A percentile compares a stretch with the other conserved stretches of the same genome.
Conservation (phyloP, 768 basidiomycete genomes). For the Podaxis carcinomalis region DNA sequence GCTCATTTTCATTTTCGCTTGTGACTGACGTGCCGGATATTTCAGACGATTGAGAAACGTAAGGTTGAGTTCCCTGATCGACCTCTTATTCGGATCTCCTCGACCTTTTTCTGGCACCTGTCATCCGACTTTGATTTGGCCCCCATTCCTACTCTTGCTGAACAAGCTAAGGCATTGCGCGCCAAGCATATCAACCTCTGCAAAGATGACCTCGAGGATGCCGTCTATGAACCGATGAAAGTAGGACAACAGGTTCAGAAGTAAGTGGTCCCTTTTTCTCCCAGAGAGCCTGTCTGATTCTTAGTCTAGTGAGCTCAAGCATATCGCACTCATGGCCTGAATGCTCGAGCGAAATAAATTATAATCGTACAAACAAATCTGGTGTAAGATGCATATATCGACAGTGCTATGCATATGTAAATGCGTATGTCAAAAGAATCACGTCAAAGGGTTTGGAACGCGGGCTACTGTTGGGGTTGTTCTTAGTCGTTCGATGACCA, state of each 20-base stretch:
- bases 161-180: constrained; percentile 42
- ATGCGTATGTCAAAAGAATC: constrained; percentile 11
- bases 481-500: constrained; percentile 36
- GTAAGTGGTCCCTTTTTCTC: constrained; percentile 33
- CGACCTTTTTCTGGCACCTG: constrained; percentile 95
- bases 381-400: constrained; percentile 1
- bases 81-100: constrained; percentile 93
- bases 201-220: constrained; percentile 36
- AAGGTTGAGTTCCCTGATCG: constrained; percentile 59
- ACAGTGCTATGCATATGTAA: neutral
- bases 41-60: constrained; percentile 60
- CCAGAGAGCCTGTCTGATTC: constrained; percentile 1
- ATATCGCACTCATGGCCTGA: constrained; percentile 78
- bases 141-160: constrained; percentile 52
- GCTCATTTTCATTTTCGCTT: neutral
- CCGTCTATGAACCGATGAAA: constrained; percentile 67
- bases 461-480: constrained; percentile 28
- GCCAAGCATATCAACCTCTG: constrained; percentile 34
- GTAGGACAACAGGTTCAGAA: constrained; percentile 87
- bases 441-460: constrained; percentile 11
- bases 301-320: constrained; percentile 62
- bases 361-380: constrained; percentile 1
- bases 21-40: neutral
- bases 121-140: constrained; percentile 79
- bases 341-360: constrained; percentile 8